Conservation (phyloP, 768 basidiomycete species). For the Tephrocybe rancida region DNA sequence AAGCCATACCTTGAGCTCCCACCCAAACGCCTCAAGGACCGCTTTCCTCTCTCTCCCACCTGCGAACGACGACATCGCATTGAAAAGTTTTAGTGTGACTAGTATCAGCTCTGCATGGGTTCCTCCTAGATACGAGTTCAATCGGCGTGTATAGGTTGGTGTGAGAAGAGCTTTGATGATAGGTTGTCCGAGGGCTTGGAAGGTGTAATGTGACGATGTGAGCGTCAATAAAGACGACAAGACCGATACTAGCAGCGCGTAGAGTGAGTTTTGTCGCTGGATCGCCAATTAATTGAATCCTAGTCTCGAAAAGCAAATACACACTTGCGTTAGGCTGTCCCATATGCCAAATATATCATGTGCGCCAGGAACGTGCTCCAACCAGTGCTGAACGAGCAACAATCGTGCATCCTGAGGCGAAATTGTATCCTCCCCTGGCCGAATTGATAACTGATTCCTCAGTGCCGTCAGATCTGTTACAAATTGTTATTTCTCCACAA, state of each 20-base stretch:
- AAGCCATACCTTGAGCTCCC: conserved; percentile 70
- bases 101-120: conserved; percentile 68
- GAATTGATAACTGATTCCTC: conserved; percentile 64
- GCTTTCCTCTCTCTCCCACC: conserved; percentile 65
- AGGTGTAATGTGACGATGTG: conserved; percentile 67
- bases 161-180: conserved; percentile 65
- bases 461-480: conserved; percentile 48
- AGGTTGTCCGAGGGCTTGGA: conserved; percentile 62
- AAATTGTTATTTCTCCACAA: conserved; percentile 8
- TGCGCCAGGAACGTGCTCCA: conserved; percentile 56
- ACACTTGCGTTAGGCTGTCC: conserved; percentile 55
- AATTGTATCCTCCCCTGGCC: conserved; percentile 47
- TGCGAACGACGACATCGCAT: conserved; percentile 61
- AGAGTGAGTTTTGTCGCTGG: conserved; percentile 45
- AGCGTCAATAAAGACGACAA: conserved; percentile 64
- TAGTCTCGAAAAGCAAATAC: conserved; percentile 18
- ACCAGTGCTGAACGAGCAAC: conserved; percentile 61
- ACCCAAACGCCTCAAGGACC: conserved; percentile 70
- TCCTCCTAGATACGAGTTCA: conserved; percentile 66
- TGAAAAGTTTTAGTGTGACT: conserved; percentile 64
- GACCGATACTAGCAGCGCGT: conserved; percentile 49
- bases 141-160: conserved; percentile 51
- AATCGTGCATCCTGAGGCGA: conserved; percentile 62
- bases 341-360: conserved; percentile 66
- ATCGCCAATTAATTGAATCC: conserved; percentile 8